A percentile compares a stretch with the other conserved stretches of the same genome.
These are phyloP conservation scores for Fusarium udum DNA, from an alignment of 2,329 filamentous ascomycete genomes.

Conservation along the genomic window DNA sequence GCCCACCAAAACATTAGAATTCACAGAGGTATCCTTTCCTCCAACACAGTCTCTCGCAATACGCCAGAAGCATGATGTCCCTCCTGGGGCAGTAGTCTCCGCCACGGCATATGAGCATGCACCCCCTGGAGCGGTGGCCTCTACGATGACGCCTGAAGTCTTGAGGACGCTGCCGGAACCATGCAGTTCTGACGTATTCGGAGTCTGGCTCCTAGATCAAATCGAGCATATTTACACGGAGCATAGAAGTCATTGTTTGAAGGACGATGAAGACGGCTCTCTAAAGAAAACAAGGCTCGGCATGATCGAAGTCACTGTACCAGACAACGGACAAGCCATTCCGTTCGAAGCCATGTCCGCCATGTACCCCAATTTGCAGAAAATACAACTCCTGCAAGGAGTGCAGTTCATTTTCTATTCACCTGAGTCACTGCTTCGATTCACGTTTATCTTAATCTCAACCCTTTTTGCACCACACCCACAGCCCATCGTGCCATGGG, in stretches of 20 bases:
- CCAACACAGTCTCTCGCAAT: not conserved
- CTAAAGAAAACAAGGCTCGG: not conserved
- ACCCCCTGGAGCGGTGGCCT: not conserved
- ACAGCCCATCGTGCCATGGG: not conserved
- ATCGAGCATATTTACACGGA: not conserved
- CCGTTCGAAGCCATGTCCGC: not conserved
- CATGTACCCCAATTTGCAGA: not conserved
- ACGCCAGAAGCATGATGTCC: not conserved
- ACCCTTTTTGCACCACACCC: not conserved
- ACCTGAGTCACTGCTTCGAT: not conserved
- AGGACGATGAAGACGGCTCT: rapidly evolving
- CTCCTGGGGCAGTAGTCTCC: not conserved
- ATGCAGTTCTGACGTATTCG: not conserved
- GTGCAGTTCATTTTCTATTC: not conserved
- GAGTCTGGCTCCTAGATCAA: not conserved
- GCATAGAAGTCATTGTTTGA: not conserved
- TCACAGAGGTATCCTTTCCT: not conserved
- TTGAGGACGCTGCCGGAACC: not conserved
- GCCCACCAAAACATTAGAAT: not conserved
- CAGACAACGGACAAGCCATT: not conserved
- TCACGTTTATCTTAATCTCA: not conserved
- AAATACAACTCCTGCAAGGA: not conserved
- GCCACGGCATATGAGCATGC: not conserved
- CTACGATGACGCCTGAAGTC: not conserved
- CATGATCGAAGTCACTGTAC: not conserved